Percentiles rank a stretch among this genome's conserved stretches.
These are phyloP conservation scores for Hypoxylon trugodes DNA, from an alignment of 495 filamentous ascomycete species.

Conservation along the genomic window DNA sequence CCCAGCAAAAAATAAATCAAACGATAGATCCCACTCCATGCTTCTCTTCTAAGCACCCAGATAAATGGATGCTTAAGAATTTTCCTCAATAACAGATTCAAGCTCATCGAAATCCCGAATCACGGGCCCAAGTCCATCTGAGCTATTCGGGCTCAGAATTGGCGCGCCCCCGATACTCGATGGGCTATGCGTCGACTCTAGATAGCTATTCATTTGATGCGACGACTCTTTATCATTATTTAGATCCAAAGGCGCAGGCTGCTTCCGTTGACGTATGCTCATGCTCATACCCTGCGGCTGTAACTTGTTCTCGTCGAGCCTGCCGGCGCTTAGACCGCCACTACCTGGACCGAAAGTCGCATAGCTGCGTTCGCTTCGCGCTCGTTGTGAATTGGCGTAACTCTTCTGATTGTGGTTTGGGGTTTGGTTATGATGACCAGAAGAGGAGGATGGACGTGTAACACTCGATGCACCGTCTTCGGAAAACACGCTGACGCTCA, in stretches of 20 bases:
- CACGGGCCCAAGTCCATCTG: constrained; percentile 47
- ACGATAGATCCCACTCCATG: background rate
- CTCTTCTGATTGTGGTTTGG: background rate
- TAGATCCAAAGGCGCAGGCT: constrained; percentile 35
- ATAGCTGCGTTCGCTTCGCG: constrained; percentile 32
- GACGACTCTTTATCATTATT: constrained; percentile 24
- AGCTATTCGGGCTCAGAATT: constrained; percentile 28
- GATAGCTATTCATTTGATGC: constrained; percentile 36
- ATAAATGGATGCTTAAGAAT: too few species aligned
- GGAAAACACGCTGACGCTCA: constrained; percentile 39
- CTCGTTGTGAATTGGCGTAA: constrained; percentile 19
- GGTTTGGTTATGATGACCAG: constrained; percentile 24
- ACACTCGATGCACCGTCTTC: constrained; percentile 41
- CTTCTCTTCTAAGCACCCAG: too few species aligned
- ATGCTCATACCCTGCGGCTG: constrained; percentile 6
- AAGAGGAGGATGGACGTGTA: too few species aligned
- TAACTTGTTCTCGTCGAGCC: constrained; percentile 31
- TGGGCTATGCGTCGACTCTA: constrained; percentile 41
- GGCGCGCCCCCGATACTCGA: constrained; percentile 32
- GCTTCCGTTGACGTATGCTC: constrained; percentile 19
- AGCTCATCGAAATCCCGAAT: constrained; percentile 58
- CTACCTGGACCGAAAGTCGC: constrained; percentile 29
- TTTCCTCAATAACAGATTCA: constrained; percentile 42
- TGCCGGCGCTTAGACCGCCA: constrained; percentile 8
- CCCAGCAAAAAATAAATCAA: background rate